Base-by-base conservation (phyloP, 257 asterid genomes). In the Plantago major region DNA sequence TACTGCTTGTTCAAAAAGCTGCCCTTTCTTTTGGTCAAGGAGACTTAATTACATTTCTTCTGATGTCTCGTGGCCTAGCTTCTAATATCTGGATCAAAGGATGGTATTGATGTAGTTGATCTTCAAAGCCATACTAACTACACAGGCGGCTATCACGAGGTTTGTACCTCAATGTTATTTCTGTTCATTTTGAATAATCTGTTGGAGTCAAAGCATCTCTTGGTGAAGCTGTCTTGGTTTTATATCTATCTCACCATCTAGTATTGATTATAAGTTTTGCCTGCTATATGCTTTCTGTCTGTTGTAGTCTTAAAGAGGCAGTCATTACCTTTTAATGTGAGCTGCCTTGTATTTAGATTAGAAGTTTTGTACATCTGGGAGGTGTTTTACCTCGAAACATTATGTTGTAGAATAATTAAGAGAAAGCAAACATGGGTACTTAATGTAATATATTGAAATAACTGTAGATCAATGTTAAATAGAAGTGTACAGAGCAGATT, bases 91-190 rank as follows among this genome's bases (percentile, higher is more conserved):
- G 99, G 99, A 68, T 79, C 99, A 30, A 80, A 82, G 65, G 99
- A 93, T 75, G 97, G 96, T 48, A 71, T 85, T 76, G 90, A 89
- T 75, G 57, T 93, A 55, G 88, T 83, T 67, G 95, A 93, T 76
- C 95, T 93, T 74, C 89, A 79, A 79, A 82, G 79, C 59, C 78
- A 89, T 76, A 78, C 96, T 60, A 82, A 79, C 64, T 93, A 93
- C 71, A 64, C 96, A 15, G 99, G 99, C 42, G 99, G 99, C 69
- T 93, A 93, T 78, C 95, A 86, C 45, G 69, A 76, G 82, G 99
- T 88, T 71, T 63, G 64, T 60, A 62, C 45, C 63, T 60, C 33
- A 12, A 11, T 58, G 58, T 30, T 49, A 28, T 7, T 59, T 69
- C 63, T 46, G 55, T 51, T 37, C 53, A 60, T 33, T 42, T 54